A percentile compares a stretch with the other conserved stretches of the same genome.
phyloP scores from a whole-genome alignment of 2,329 filamentous ascomycete genomes.

The Fusarium siculi region DNA sequence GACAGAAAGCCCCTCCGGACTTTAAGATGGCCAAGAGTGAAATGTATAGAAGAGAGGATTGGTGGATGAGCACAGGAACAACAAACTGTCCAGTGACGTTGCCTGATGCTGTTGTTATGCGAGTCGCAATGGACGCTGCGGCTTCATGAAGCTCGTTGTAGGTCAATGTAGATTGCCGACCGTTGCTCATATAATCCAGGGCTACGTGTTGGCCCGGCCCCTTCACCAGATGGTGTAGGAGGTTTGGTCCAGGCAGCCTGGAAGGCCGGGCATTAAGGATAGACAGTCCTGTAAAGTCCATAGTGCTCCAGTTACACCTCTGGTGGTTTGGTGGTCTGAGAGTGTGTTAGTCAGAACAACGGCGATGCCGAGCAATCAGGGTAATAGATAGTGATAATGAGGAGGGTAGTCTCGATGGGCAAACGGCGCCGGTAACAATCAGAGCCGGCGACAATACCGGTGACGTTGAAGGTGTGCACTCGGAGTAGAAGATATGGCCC shows the following conservation, averaged over 20 bases:
- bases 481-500: conserved; percentile 36
- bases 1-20: conserved; percentile 86
- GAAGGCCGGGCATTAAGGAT: conserved; percentile 58
- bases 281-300: conserved; percentile 51
- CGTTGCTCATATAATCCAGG: conserved; percentile 48
- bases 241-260: conserved; percentile 55
- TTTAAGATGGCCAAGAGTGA: conserved; percentile 81
- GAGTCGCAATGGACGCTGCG: conserved; percentile 65
- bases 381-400: conserved; percentile 2
- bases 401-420: conserved; percentile 23
- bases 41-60: conserved; percentile 81
- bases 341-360: background rate
- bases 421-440: conserved; percentile 18
- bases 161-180: conserved; percentile 56
- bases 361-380: conserved; percentile 4
- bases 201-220: conserved; percentile 41
- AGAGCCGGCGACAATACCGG: conserved; percentile 12
- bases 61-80: conserved; percentile 81
- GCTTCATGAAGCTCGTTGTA: conserved; percentile 71
- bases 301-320: conserved; percentile 23
- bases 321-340: conserved; percentile 1
- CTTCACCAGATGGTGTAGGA: conserved; percentile 71
- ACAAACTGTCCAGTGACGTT: conserved; percentile 55
- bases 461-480: conserved; percentile 19
- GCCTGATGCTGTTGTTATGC: conserved; percentile 50